A percentile compares a stretch with the other conserved stretches of the same genome.
Conservation (phyloP, 306 rosid species). For the Glycine latifolia region DNA sequence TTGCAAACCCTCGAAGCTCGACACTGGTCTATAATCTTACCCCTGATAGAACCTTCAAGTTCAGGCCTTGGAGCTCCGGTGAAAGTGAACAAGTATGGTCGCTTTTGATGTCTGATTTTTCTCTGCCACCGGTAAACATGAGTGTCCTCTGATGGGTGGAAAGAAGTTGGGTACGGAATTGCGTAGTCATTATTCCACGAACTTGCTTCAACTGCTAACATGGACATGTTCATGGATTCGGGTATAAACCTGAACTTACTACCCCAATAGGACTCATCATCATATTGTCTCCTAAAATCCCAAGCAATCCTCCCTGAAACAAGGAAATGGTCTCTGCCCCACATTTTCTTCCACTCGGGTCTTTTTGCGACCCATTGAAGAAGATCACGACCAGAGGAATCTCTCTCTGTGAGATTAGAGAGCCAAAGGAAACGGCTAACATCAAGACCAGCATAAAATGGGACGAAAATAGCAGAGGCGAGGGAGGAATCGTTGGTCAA, state of each 20-base stretch:
- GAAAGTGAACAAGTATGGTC: slow-evolving; percentile 69
- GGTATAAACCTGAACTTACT: slow-evolving; percentile 81
- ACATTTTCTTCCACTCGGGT: slow-evolving; percentile 78
- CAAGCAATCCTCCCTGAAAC: slow-evolving; percentile 88
- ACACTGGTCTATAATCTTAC: slow-evolving; percentile 74
- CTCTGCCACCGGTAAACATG: slow-evolving; percentile 66
- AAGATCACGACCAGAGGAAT: slow-evolving; percentile 68
- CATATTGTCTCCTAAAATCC: slow-evolving; percentile 85
- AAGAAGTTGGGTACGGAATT: slow-evolving; percentile 82
- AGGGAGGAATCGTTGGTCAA: slow-evolving; percentile 67
- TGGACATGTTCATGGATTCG: slow-evolving; percentile 78
- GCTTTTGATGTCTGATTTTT: slow-evolving; percentile 50
- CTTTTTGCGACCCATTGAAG: slow-evolving; percentile 52
- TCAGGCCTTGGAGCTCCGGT: slow-evolving; percentile 89
- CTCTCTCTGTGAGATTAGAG: slow-evolving; percentile 64
- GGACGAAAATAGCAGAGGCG: slow-evolving; percentile 84
- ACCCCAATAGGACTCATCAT: slow-evolving; percentile 74
- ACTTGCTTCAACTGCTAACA: slow-evolving; percentile 87
- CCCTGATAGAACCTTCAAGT: slow-evolving; percentile 60
- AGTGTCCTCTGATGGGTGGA: slow-evolving; percentile 61
- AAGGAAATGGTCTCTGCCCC: slow-evolving; percentile 89
- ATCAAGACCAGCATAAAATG: slow-evolving; percentile 93
- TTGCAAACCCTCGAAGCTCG: slow-evolving; percentile 55
- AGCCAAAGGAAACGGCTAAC: slow-evolving; percentile 73
- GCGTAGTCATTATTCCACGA: slow-evolving; percentile 92